phyloP scores from a whole-genome alignment of 208 protist genomes.

The Trypanosoma grayi region DNA sequence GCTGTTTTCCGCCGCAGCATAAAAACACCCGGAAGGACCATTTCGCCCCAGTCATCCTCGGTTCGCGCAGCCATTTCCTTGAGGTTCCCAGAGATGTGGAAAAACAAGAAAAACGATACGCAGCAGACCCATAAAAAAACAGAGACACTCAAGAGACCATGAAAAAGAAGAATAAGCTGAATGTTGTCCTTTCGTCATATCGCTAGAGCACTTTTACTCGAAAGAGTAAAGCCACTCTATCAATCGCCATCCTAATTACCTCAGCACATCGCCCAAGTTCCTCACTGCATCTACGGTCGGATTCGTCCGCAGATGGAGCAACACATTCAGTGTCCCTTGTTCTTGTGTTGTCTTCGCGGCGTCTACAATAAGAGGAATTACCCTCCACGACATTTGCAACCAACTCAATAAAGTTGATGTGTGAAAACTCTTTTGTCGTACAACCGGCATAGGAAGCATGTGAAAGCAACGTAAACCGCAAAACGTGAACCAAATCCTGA shows the following conservation, averaged over 20 bases:
- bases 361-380: neutral
- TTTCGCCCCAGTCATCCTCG: constrained; percentile 55
- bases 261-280: neutral
- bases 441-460: neutral
- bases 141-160: neutral
- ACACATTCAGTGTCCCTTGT: neutral
- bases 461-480: constrained; percentile 8
- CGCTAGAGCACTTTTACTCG: neutral
- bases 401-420: constrained; percentile 6
- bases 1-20: constrained; percentile 53
- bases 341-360: neutral
- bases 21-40: constrained; percentile 80
- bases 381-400: neutral
- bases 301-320: neutral
- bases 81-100: neutral
- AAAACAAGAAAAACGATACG: constrained; percentile 6
- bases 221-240: constrained; percentile 9
- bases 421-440: neutral
- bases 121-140: neutral
- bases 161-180: constrained; percentile 10
- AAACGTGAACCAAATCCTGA: constrained; percentile 9
- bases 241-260: neutral
- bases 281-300: neutral
- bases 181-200: neutral
- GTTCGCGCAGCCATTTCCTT: constrained; percentile 6